Base-by-base conservation (phyloP, 345 rosid species). In the Arabidopsis suecica region DNA sequence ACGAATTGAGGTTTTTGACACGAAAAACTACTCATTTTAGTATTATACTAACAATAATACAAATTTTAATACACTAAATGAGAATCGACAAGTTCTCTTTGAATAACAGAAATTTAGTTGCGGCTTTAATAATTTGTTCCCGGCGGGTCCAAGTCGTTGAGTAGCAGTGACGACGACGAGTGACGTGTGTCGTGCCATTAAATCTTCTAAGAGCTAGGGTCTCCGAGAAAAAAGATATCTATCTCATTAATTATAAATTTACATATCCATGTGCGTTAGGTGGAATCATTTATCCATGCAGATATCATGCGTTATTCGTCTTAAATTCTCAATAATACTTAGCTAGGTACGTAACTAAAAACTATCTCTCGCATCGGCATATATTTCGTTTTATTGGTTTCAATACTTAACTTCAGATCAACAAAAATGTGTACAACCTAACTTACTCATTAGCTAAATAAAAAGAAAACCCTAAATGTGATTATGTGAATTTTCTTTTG, bases 231-330 rank as follows among this genome's bases (percentile, higher is more conserved):
- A 20, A 64, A 9, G 22, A 47, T 65, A 65, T 11, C 78, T 0
- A 56, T 65, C 72, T 56, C 59, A 74, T 74, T 74, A 65, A 73
- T 65, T 65, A 33, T 22, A 55, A 33, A 44, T 65, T 45, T 33
- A 23, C 5, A 64, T 56, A 14, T 57, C 78, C 78, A 74, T 74
- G 72, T 74, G 78, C 72, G 60, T 65, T 65, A 45, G 78, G 72
- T 74, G 60, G 61, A 48, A 66, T 37, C 53, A 65, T 47, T 58
- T 55, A 64, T 54, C 63, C 78, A 61, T 38, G 41, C 50, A 40
- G 14, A 51, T 40, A 62, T 41, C 55, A 72, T 40, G 55, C 53
- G 22, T 32, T 54, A 20, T 13, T 37, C 38, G 4, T 61, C 9
- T 38, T 12, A 5, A 10, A 11, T 50, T 47, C 38, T 68, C 61